Evolutionary conservation across 306 rosid species (phyloP), one percentile per base, ranked within the genome.

Genomic region (Cicer cuneatum): DNA sequence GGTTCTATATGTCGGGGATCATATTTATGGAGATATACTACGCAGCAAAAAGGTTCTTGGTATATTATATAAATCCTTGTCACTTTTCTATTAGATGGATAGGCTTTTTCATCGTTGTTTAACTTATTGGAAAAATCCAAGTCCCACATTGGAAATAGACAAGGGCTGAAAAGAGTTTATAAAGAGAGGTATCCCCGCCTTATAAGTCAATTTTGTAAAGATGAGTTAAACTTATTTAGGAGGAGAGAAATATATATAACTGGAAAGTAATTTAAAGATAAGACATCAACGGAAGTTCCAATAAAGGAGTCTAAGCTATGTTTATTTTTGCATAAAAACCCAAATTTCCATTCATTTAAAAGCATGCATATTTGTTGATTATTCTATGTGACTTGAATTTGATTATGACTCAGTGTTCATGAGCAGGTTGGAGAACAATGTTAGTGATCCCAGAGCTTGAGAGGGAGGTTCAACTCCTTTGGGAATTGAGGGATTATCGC

Each of bases 1-100:
- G 99, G 99, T 95, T 90, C 92, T 95, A 14, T 95, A 95, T 78
- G 98, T 90, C 71, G 98, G 99, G 63, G 99, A 95, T 84, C 99
- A 92, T 81, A 92, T 95, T 72, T 95, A 95, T 71, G 99, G 99
- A 81, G 99, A 95, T 83, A 92, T 95, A 79, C 83, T 95, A 74
- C 90, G 98, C 57, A 92, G 98, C 93, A 92, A 92, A 87, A 95
- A 95, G 87, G 96, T 88, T 90, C 96, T 92, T 68, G 98, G 99
- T 92, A 95, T 61, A 15, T 68, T 13, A 59, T 60, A 67, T 84
- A 47, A 74, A 64, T 71, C 72, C 79, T 78, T 60, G 60, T 9
- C 6, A 60, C 69, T 47, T 7, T 41, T 47, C 56, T 45, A 71
- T 60, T 24, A 13, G 57, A 35, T 40, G 19, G 15, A 19, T 40